These are phyloP conservation scores for Kluyveromyces wickerhamii DNA, from an alignment of 805 yeast genomes.

Conservation along the genomic window DNA sequence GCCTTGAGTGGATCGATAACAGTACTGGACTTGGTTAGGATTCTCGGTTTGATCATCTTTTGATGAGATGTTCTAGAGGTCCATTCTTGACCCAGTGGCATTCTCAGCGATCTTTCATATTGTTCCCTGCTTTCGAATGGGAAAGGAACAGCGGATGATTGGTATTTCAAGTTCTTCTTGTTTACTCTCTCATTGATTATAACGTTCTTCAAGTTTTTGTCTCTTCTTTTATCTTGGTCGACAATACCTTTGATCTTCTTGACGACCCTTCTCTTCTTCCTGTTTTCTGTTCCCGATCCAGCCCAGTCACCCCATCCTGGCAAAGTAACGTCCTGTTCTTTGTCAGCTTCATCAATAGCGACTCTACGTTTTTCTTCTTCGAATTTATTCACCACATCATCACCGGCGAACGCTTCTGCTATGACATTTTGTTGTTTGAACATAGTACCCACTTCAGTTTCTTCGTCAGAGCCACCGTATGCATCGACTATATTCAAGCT, in stretches of 20 bases:
- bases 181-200: conserved; percentile 82
- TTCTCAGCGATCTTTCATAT: conserved; percentile 84
- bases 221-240: conserved; percentile 63
- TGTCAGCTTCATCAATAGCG: conserved; percentile 73
- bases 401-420: conserved; percentile 94
- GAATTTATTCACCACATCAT: conserved; percentile 78
- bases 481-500: conserved; percentile 49
- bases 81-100: conserved; percentile 99
- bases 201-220: conserved; percentile 67
- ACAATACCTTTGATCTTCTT: conserved; percentile 74
- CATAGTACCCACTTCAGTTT: conserved; percentile 37
- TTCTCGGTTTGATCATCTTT: conserved; percentile 79
- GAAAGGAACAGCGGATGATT: conserved; percentile 85
- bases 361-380: conserved; percentile 64
- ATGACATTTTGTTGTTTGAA: conserved; percentile 78
- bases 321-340: conserved; percentile 73
- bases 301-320: conserved; percentile 99
- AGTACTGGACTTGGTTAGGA: conserved; percentile 77
- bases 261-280: conserved; percentile 53
- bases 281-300: conserved; percentile 46
- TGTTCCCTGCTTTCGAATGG: conserved; percentile 92
- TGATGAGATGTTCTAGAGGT: conserved; percentile 81
- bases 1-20: conserved; percentile 88
- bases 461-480: conserved; percentile 39
- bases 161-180: conserved; percentile 79